Evolutionary conservation across 1,139 yeast genomes (phyloP), one percentile per base, ranked within the genome.

Genomic region (Suhomyces ambrosiae): DNA sequence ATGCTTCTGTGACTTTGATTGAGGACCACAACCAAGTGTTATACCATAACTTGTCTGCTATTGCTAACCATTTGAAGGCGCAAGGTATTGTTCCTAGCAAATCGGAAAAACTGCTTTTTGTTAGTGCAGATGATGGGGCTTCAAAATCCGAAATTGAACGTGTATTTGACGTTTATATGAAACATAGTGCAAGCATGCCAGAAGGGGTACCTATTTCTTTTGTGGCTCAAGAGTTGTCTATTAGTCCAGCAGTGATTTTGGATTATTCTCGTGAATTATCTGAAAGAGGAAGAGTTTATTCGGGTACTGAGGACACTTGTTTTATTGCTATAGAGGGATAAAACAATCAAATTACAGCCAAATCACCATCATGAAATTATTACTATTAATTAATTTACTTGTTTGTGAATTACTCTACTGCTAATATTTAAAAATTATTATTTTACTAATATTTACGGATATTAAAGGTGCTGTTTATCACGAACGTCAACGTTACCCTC

Each of bases 11-110:
- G 36, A 73, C 74, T 23, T 76, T 73, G 35, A 66, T 89, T 10
- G 71, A 69, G 7, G 90, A 86, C 54, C 83, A 77, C 56, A 87
- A 88, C 57, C 86, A 85, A 53, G 80, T 89, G 14, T 57, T 85
- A 23, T 83, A 86, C 52, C 96, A 90, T 58, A 79, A 80, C 50
- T 65, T 90, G 40, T 79, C 81, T 46, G 92, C 92, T 5, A 78
- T 86, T 34, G 71, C 77, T 42, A 71, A 76, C 38, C 90, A 83
- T 52, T 58, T 76, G 42, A 74, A 71, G 40, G 71, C 77, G n/a
- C 78, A 74, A 44, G 78, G 75, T 5, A 56, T 61, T 21, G 41
- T 49, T 10, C 42, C 38, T 7, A 28, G 30, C 12, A 47, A 53
- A 35, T 35, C 34, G 5, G 50, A 49, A 27, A 38, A 36, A n/a